These are phyloP conservation scores for Coprinellus micaceus DNA, from an alignment of 768 basidiomycete genomes.

Conservation along the genomic window DNA sequence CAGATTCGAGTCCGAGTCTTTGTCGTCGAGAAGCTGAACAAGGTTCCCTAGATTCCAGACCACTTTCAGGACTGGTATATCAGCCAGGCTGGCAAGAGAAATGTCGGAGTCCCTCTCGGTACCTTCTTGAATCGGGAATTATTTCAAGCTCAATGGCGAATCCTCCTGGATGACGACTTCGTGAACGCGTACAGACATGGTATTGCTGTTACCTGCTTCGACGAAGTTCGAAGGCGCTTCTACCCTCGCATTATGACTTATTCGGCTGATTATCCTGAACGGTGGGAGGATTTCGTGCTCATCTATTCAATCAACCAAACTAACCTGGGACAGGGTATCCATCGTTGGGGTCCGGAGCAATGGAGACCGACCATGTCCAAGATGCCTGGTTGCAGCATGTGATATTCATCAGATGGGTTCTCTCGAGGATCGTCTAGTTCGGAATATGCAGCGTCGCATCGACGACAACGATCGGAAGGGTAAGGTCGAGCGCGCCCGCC, in stretches of 20 bases:
- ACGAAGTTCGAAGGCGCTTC: not conserved
- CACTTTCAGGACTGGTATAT: slow-evolving; percentile 17
- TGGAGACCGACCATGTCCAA: slow-evolving; percentile 33
- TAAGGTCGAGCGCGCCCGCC: not conserved
- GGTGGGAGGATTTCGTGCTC: not conserved
- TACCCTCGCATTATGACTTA: slow-evolving; percentile 9
- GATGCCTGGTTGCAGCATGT: slow-evolving; percentile 25
- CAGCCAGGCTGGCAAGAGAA: not conserved
- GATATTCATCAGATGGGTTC: slow-evolving; percentile 27
- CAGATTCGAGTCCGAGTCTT: slow-evolving; percentile 1
- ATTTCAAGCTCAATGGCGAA: slow-evolving; percentile 26
- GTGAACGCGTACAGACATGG: slow-evolving; percentile 2
- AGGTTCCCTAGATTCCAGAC: slow-evolving; percentile 11
- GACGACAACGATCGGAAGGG: not conserved
- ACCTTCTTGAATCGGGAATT: slow-evolving; percentile 17
- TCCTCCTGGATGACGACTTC: slow-evolving; percentile 4
- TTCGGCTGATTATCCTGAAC: slow-evolving; percentile 10
- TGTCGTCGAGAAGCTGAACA: no score
- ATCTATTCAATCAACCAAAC: not conserved
- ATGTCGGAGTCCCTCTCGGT: not conserved
- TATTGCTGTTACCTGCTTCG: slow-evolving; percentile 3
- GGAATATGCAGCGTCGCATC: not conserved
- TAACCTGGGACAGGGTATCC: slow-evolving; percentile 26
- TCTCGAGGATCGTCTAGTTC: slow-evolving; percentile 1
- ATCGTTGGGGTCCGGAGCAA: slow-evolving; percentile 30